phyloP scores from a whole-genome alignment of 371 early-diverging fungal genomes.

The Mortierella sp. region DNA sequence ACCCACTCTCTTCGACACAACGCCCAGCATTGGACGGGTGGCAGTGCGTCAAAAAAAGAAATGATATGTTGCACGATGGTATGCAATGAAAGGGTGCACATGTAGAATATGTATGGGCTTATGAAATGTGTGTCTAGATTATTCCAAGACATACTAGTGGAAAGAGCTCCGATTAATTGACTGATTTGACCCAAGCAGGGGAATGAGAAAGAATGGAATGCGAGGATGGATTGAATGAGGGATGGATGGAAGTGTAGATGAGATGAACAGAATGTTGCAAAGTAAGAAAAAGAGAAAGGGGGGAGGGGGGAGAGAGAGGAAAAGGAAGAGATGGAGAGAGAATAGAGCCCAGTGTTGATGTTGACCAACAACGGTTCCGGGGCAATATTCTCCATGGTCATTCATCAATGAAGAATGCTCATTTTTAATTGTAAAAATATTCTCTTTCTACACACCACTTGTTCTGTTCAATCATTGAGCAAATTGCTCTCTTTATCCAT shows the following conservation, averaged over 20 bases:
- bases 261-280: not conserved
- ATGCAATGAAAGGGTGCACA: too few relatives aligned
- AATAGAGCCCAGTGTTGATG: not conserved
- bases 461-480: not conserved
- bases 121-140: too few relatives aligned
- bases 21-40: too few relatives aligned
- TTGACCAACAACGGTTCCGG: not conserved
- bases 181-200: not conserved
- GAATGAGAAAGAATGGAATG: not conserved
- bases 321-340: not conserved
- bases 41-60: too few relatives aligned
- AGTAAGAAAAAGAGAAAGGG: not conserved
- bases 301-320: not conserved
- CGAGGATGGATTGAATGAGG: not conserved
- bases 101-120: too few relatives aligned
- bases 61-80: too few relatives aligned
- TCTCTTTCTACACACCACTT: not conserved
- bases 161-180: too few relatives aligned
- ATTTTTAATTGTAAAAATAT: not conserved
- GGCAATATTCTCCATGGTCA: too few relatives aligned
- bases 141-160: too few relatives aligned
- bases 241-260: not conserved
- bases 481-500: not conserved
- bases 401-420: not conserved
- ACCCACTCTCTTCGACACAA: too few relatives aligned